A percentile compares a stretch with the other conserved stretches of the same genome.
phyloP scores from a whole-genome alignment of 2,329 filamentous ascomycete genomes.

The Fusarium papillatum region DNA sequence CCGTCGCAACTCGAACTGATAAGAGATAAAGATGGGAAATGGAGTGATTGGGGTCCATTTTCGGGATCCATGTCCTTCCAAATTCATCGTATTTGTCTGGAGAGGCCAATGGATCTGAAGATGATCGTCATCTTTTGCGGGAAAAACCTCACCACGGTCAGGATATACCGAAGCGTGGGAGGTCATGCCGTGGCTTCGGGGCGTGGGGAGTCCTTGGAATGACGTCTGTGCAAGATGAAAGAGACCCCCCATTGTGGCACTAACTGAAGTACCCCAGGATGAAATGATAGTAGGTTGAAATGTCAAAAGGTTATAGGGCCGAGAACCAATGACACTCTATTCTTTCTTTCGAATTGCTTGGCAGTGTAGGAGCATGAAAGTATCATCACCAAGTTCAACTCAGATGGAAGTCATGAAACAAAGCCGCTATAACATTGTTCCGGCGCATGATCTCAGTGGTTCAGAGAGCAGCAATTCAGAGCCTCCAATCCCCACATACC shows the following conservation, averaged over 20 bases:
- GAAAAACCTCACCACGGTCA: constrained; percentile 7
- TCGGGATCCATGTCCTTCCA: constrained; percentile 13
- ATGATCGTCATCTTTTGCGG: constrained; percentile 9
- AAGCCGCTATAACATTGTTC: constrained; percentile 26
- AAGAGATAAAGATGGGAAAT: constrained; percentile 32
- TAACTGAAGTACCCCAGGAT: background rate
- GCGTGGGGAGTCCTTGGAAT: background rate
- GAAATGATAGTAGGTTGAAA: background rate
- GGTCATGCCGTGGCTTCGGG: background rate
- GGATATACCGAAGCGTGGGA: constrained; percentile 6
- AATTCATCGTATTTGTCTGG: constrained; percentile 5
- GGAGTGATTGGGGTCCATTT: constrained; percentile 3
- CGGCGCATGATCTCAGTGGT: background rate
- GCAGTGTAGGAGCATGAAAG: background rate
- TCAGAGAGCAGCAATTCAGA: background rate
- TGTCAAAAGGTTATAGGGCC: background rate
- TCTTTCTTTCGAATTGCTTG: background rate
- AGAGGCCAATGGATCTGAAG: constrained; percentile 13
- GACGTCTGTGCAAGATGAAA: background rate
- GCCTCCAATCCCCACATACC: constrained; percentile 10
- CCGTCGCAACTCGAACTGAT: constrained; percentile 27
- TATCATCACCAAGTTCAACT: background rate
- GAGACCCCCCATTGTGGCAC: background rate
- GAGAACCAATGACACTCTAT: background rate
- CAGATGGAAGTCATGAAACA: background rate